Percentiles rank a stretch among this genome's conserved stretches.
phyloP scores from a whole-genome alignment of 2,329 filamentous ascomycete species.

The Shiraia bambusicola region DNA sequence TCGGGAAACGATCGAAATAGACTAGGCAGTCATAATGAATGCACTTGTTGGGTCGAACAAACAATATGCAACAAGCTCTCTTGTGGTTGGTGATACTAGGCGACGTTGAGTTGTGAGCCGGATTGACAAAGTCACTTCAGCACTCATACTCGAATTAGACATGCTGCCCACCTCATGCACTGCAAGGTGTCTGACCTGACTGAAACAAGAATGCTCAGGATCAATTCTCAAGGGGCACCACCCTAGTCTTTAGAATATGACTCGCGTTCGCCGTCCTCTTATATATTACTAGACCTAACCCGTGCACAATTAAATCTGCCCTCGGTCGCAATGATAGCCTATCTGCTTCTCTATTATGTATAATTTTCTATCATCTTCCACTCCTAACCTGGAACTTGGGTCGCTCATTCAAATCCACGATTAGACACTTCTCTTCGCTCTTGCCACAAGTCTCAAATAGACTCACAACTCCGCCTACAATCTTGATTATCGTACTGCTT shows the following conservation, averaged over 20 bases:
- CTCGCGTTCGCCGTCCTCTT: too few relatives aligned
- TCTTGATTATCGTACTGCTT: conserved; percentile 69
- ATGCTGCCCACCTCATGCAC: too few relatives aligned
- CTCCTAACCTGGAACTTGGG: conserved; percentile 40
- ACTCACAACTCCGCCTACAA: conserved; percentile 64
- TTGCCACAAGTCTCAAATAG: conserved; percentile 72
- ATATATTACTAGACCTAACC: too few relatives aligned
- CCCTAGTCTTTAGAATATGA: too few relatives aligned
- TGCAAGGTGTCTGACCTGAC: not conserved
- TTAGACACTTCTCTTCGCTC: conserved; percentile 66
- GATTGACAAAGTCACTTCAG: too few relatives aligned
- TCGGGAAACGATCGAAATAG: conserved; percentile 37
- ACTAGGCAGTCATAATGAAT: conserved; percentile 41
- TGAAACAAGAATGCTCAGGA: not conserved
- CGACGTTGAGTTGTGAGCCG: not conserved
- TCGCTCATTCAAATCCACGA: conserved; percentile 62
- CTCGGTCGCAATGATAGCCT: too few relatives aligned
- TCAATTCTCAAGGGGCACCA: too few relatives aligned
- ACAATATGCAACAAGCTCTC: conserved; percentile 4
- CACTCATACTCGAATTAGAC: too few relatives aligned
- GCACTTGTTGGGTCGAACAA: conserved; percentile 35
- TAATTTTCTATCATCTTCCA: conserved; percentile 16
- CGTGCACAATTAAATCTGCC: too few relatives aligned
- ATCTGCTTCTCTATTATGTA: not conserved
- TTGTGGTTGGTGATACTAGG: not conserved